Base-by-base conservation (phyloP, 1,139 yeast species). In the Kodamaea sp. region DNA sequence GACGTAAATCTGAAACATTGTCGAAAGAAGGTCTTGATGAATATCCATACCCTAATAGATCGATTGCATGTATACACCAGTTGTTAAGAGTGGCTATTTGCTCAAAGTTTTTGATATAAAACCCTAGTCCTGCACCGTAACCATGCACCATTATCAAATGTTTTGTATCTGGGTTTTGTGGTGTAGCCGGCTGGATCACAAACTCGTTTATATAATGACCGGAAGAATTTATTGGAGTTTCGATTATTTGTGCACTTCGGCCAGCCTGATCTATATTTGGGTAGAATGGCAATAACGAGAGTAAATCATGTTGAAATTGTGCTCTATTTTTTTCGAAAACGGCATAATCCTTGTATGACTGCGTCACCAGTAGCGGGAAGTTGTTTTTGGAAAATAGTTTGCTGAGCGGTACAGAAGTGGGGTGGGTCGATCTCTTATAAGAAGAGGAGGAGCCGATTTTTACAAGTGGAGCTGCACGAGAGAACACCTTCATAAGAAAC, bases 121-220 rank as follows among this genome's bases (percentile, higher is more conserved):
- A 80, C 0, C 94, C 92, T 10, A 83, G 58, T 0, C 90, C 90
- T 0, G 86, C 87, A 2, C 92, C 94, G 51, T 84, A 84, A 0
- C 94, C 94, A 58, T 84, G 94, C 6, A 84, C 63, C 61, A 84
- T 64, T 1, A 84, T 72, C 29, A 84, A 60, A 59, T 84, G 90
- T 42, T 79, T 75, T 45, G 65, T 50, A 2, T 67, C 62, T 20
- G 51, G 3, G 65, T 53, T 27, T 62, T 60, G 7, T 61, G 57
- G 4, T 62, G 59, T 7, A 2, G 41, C 32, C 0, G 86, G 84
- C 39, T 69, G 65, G 2, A 82, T 77, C 38, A 72, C 75, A 53
- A 80, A 78, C 55, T 83, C 92, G 51, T 83, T 83, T 34, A 84
- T 81, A 44, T 63, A 73, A 37, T 78, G 57, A 1, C 66, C 65